A percentile compares a stretch with the other conserved stretches of the same genome.
Evolutionary conservation across 371 early-diverging fungal species (phyloP).

Genomic region (Lichtheimia ornata): DNA sequence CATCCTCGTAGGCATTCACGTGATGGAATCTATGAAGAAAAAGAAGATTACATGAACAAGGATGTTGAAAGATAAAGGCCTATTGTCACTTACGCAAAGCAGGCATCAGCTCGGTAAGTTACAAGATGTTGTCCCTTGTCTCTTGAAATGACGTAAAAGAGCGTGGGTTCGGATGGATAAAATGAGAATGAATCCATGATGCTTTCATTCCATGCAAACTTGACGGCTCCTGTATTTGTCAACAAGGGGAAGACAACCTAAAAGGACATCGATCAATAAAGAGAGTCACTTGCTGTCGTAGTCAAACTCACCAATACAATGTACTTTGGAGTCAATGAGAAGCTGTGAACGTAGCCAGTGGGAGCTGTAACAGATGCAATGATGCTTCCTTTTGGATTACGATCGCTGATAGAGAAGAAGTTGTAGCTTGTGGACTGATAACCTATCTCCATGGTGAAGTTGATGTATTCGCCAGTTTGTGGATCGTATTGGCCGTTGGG

Average conservation of each 20-base stretch:
- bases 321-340: conserved; percentile 70
- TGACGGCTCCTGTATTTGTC: conserved; percentile 59
- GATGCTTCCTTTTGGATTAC: conserved; percentile 62
- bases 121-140: conserved; percentile 62
- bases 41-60: background rate
- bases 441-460: conserved; percentile 71
- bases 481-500: conserved; percentile 74
- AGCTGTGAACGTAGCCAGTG: conserved; percentile 71
- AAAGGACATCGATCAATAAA: background rate
- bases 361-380: conserved; percentile 64
- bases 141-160: conserved; percentile 72
- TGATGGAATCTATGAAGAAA: conserved; percentile 52
- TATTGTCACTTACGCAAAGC: conserved; percentile 39
- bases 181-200: conserved; percentile 69
- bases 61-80: background rate
- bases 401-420: conserved; percentile 63
- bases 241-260: conserved; percentile 53
- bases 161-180: conserved; percentile 50
- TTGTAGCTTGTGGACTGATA: conserved; percentile 63
- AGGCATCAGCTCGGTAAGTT: conserved; percentile 62
- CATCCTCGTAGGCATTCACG: conserved; percentile 74
- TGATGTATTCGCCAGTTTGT: conserved; percentile 70
- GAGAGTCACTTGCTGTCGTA: background rate
- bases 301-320: conserved; percentile 56
- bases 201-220: conserved; percentile 68